Conservation (phyloP, 169 alveolate species). For the Toxoplasma gondii region DNA sequence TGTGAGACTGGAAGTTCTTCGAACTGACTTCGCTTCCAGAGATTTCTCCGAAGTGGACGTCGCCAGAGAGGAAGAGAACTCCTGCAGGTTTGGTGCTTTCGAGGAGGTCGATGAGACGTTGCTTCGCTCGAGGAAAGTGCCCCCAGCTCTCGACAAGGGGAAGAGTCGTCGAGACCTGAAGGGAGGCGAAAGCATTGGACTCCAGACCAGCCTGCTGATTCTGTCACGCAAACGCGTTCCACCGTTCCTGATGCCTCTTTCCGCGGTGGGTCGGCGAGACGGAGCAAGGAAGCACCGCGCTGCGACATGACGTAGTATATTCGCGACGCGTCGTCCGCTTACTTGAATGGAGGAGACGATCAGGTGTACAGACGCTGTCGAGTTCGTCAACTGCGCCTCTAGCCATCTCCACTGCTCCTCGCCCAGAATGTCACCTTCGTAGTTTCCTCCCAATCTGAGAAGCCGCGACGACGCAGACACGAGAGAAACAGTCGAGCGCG, state of each 20-base stretch:
- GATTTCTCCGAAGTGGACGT: constrained; percentile 76
- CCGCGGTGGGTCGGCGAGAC: too few species aligned
- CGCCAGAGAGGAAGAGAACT: constrained; percentile 73
- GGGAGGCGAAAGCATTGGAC: constrained; percentile 31
- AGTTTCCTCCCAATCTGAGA: constrained; percentile 40
- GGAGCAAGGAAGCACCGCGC: too few species aligned
- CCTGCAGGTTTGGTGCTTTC: constrained; percentile 70
- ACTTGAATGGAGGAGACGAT: constrained; percentile 89
- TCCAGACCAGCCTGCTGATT: too few species aligned
- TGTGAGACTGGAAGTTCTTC: too few species aligned
- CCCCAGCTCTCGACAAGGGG: constrained; percentile 78
- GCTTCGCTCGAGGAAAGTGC: constrained; percentile 70
- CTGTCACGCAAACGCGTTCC: too few species aligned
- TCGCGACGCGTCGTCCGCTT: neutral
- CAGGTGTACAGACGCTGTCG: constrained; percentile 85
- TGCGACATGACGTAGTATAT: too few species aligned
- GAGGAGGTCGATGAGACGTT: constrained; percentile 61
- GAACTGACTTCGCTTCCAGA: constrained; percentile 49
- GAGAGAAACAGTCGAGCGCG: neutral
- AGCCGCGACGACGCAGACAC: neutral
- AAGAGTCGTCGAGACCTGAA: constrained; percentile 66
- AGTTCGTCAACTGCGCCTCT: constrained; percentile 84
- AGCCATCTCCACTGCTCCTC: constrained; percentile 92
- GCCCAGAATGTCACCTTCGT: constrained; percentile 87
- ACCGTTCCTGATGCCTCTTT: too few species aligned